phyloP scores from a whole-genome alignment of 805 yeast species.

The Cyberlindnera meyerae region DNA sequence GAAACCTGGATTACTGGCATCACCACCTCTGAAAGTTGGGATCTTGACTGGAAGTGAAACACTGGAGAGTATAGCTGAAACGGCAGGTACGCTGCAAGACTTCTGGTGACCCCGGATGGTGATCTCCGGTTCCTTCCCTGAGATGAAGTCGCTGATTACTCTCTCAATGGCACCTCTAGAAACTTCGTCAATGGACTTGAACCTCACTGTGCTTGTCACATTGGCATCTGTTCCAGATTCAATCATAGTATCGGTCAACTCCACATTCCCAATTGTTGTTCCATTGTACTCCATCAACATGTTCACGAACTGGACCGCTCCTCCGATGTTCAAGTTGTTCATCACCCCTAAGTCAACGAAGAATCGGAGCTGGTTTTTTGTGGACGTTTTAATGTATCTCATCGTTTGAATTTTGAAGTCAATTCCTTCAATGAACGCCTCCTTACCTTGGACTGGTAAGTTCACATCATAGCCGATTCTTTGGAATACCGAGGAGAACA shows the following conservation, averaged over 20 bases:
- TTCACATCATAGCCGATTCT: slow-evolving; percentile 9
- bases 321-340: slow-evolving; percentile 31
- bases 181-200: slow-evolving; percentile 15
- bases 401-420: slow-evolving; percentile 14
- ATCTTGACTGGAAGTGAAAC: slow-evolving; percentile 27
- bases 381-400: slow-evolving; percentile 27
- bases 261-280: slow-evolving; percentile 31
- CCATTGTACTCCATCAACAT: slow-evolving; percentile 31
- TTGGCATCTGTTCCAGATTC: slow-evolving; percentile 17
- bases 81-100: slow-evolving; percentile 18
- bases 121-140: slow-evolving; percentile 33
- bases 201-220: slow-evolving; percentile 14
- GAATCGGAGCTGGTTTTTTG: slow-evolving; percentile 23
- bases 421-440: slow-evolving; percentile 3
- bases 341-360: slow-evolving; percentile 28
- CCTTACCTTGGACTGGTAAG: slow-evolving; percentile 3
- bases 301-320: slow-evolving; percentile 24
- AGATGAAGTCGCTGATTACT: slow-evolving; percentile 35
- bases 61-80: slow-evolving; percentile 24
- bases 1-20: slow-evolving; percentile 31
- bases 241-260: slow-evolving; percentile 23
- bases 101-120: slow-evolving; percentile 27
- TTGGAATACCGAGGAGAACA: slow-evolving; percentile 20
- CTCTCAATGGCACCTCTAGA: slow-evolving; percentile 26
- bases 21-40: slow-evolving; percentile 23